Base-by-base conservation (phyloP, 2,329 filamentous ascomycete genomes). In the Claviceps sp. region DNA sequence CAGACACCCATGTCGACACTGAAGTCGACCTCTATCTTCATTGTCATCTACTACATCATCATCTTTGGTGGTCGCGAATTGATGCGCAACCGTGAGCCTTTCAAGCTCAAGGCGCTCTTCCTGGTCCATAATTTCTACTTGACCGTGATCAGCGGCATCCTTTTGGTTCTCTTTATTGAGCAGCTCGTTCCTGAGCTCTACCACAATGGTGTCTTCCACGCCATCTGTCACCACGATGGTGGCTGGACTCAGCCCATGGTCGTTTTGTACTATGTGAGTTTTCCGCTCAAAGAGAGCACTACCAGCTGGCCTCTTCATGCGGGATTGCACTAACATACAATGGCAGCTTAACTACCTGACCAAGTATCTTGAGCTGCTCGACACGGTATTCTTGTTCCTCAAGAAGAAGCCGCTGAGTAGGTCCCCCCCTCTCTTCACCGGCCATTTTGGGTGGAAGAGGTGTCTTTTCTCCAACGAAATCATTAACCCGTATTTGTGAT, bases 71-170 rank as follows among this genome's bases (percentile, higher is more conserved):
- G 91, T 54, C 81, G 91, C 58, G 88, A 94, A 71, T 67, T 89
- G 61, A 97, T 98, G 93, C 87, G 88, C 71, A 84, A 86, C 64
- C 81, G 88, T 57, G 77, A 84, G 65, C 78, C 91, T 22, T 85
- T 93, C 74, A 87, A 94, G 78, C 80, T 97, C 64, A 93, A 88
- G 75, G 75, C 78, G 16, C 74, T 93, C 53, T 97, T 97, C 78
- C 86, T 95, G 73, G 79, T 96, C 66, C 91, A 98, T 81, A 98
- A 98, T 78, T 85, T 97, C 63, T 83, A 90, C 74, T 76, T 98
- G 65, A 97, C 91, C 47, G 73, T 80, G 59, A 88, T 96, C 74
- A 95, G 88, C 67, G 85, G 73, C 54, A 75, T 81, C 49, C 79
- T 98, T 50, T 71, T 98, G 64, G 83, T 76, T 52, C 82, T 98